These are phyloP conservation scores for Hypoxylon sp. DNA, from an alignment of 2,329 filamentous ascomycete genomes.

Conservation along the genomic window DNA sequence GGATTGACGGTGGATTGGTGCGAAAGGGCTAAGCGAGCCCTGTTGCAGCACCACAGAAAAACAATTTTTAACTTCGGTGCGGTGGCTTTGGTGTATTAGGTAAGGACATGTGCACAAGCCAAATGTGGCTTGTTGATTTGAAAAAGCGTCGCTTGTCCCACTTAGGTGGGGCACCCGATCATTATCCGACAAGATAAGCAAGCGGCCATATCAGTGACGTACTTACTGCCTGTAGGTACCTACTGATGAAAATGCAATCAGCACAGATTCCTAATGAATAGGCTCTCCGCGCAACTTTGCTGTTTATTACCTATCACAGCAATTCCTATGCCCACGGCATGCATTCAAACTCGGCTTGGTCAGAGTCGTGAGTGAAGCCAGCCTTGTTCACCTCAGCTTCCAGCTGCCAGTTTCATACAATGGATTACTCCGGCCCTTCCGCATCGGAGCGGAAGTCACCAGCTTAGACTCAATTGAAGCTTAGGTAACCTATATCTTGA, in stretches of 20 bases:
- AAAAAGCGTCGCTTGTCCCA: background rate
- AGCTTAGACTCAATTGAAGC: background rate
- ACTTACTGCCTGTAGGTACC: background rate
- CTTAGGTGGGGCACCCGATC: background rate
- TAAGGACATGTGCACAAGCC: conserved; percentile 8
- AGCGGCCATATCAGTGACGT: background rate
- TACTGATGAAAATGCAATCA: background rate
- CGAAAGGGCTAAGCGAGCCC: conserved; percentile 50
- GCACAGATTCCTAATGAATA: background rate
- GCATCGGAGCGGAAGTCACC: background rate
- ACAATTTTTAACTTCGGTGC: conserved; percentile 43
- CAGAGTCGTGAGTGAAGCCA: background rate
- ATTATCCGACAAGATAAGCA: conserved; percentile 11
- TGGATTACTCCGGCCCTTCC: conserved; percentile 12
- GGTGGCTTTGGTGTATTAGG: conserved; percentile 32
- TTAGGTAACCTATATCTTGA: too few species aligned
- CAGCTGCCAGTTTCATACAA: background rate
- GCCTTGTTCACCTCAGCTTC: background rate
- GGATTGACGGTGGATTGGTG: conserved; percentile 45
- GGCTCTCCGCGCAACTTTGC: background rate
- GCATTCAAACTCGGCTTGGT: background rate
- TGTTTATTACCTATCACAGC: background rate
- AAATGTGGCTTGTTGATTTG: conserved; percentile 23
- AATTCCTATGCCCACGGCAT: background rate
- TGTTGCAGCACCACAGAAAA: conserved; percentile 46